Evolutionary conservation across 257 asterid species (phyloP).

Genomic region (Rauvolfia tetraphylla): DNA sequence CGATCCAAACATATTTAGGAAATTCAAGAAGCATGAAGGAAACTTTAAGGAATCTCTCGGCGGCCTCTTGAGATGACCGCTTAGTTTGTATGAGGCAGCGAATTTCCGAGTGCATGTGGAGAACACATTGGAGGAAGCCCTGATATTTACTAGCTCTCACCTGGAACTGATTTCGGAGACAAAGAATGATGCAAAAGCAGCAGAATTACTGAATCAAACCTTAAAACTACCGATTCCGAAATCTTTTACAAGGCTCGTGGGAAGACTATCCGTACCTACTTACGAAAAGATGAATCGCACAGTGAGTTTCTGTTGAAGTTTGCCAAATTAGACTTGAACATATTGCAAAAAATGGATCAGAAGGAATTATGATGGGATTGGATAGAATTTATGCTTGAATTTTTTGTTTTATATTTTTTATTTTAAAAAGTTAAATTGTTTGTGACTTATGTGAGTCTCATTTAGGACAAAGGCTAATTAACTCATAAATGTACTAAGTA

Average conservation of each 20-base stretch:
- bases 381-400: no score
- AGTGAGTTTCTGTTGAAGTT: slow-evolving; percentile 9
- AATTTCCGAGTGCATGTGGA: not conserved
- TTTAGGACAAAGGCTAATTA: no score
- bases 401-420: no score
- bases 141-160: no score
- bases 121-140: slow-evolving; percentile 6
- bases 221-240: slow-evolving; percentile 22
- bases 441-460: no score
- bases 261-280: slow-evolving; percentile 16
- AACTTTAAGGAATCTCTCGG: no score
- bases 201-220: slow-evolving; percentile 13
- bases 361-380: slow-evolving; percentile 21
- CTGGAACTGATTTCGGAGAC: no score
- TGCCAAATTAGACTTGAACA: slow-evolving; percentile 19
- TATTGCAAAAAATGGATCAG: slow-evolving; percentile 21
- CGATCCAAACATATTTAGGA: not conserved
- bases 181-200: not conserved
- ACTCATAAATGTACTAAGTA: no score
- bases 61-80: not conserved
- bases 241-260: slow-evolving; percentile 20
- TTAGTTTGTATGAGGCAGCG: slow-evolving; percentile 2
- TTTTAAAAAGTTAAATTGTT: no score
- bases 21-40: no score
- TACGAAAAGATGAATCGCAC: slow-evolving; percentile 21